Evolutionary conservation across 2,329 filamentous ascomycete genomes (phyloP).

Genomic region (Trichoderma sp.): DNA sequence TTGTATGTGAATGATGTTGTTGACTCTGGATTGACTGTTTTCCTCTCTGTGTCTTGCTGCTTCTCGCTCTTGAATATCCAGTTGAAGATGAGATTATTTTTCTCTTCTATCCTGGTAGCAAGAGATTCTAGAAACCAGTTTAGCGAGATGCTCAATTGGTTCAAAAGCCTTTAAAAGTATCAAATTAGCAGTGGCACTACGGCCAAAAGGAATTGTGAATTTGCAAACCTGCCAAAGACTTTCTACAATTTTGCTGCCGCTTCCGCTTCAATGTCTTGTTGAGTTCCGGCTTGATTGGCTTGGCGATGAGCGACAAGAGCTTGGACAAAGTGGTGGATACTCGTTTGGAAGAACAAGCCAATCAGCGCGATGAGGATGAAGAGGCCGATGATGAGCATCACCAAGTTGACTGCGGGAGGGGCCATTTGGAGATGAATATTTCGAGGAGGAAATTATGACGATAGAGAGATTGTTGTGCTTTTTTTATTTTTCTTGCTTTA

Average conservation of each 20-base stretch:
- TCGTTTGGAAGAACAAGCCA: conserved; percentile 33
- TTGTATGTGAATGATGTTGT: background rate
- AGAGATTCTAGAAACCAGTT: background rate
- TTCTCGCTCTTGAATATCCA: background rate
- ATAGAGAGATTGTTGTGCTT: too few relatives aligned
- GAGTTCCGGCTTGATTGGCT: background rate
- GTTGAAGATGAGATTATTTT: background rate
- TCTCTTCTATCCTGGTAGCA: background rate
- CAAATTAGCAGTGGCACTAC: background rate
- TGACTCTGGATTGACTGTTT: background rate
- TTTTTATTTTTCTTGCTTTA: background rate
- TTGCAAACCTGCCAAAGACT: background rate
- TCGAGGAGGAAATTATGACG: too few relatives aligned
- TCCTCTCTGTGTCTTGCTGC: background rate
- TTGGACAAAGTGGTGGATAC: conserved; percentile 35
- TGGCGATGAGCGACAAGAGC: conserved; percentile 27
- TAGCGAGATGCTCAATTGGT: background rate
- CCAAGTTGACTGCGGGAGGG: conserved; percentile 29
- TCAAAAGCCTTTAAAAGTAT: background rate
- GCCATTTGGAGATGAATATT: conserved; percentile 30
- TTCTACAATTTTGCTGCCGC: background rate
- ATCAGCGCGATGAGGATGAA: conserved; percentile 33
- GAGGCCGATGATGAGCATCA: conserved; percentile 25
- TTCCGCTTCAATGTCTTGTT: background rate
- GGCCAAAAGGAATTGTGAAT: background rate